phyloP scores from a whole-genome alignment of 169 alveolate species.

The Cyclospora cayetanensis region DNA sequence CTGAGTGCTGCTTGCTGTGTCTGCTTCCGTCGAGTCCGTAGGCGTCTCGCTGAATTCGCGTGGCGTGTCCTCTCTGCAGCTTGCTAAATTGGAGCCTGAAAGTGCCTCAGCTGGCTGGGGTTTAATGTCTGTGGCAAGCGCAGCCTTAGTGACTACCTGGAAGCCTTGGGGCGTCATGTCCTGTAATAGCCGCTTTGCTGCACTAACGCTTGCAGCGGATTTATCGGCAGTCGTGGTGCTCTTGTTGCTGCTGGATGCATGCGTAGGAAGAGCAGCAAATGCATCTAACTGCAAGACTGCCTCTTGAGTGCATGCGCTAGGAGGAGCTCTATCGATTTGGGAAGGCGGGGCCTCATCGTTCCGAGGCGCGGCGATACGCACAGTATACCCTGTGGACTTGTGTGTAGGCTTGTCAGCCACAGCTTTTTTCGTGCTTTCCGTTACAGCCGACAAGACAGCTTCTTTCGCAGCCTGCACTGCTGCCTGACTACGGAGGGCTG shows the following conservation, averaged over 20 bases:
- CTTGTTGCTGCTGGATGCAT: background rate
- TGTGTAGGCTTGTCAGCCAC: background rate
- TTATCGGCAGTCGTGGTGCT: background rate
- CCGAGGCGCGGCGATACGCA: slow-evolving; percentile 5
- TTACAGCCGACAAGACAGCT: background rate
- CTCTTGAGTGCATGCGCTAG: background rate
- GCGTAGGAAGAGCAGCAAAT: background rate
- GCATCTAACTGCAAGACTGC: background rate
- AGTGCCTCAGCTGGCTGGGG: too few species aligned
- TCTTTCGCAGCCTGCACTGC: background rate
- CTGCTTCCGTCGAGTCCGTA: background rate
- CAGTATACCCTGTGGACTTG: background rate
- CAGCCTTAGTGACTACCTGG: background rate
- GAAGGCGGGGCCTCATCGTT: too few species aligned
- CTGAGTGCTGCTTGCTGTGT: background rate
- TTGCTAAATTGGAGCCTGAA: too few species aligned
- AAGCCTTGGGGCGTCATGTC: slow-evolving; percentile 21
- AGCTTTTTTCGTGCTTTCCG: background rate
- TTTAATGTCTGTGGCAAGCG: background rate
- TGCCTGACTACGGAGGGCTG: background rate
- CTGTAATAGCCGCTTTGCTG: slow-evolving; percentile 2
- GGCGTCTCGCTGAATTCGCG: too few species aligned
- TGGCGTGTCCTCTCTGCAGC: background rate
- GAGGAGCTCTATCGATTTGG: background rate
- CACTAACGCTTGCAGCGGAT: background rate